Evolutionary conservation across 164 flowering plant genomes (phyloP).

Genomic region (Magnolia sinica): DNA sequence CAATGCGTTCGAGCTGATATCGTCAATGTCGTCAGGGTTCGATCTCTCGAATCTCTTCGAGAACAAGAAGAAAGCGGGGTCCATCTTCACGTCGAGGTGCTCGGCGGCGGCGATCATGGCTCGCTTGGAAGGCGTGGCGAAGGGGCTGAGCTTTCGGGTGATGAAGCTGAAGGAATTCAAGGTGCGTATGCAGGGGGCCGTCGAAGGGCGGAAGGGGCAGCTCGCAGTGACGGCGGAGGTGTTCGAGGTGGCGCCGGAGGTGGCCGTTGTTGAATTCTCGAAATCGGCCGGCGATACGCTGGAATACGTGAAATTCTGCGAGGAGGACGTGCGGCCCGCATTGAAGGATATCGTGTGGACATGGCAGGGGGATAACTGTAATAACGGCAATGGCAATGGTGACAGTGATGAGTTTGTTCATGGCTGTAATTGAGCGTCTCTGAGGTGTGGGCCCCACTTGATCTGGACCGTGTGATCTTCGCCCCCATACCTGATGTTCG

Average conservation of each 20-base stretch:
- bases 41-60: slow-evolving; percentile 72
- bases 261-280: slow-evolving; percentile 61
- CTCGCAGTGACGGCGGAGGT: slow-evolving; percentile 72
- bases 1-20: slow-evolving; percentile 76
- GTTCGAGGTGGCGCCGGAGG: slow-evolving; percentile 70
- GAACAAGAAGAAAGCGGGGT: slow-evolving; percentile 27
- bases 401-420: background rate
- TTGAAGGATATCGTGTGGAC: slow-evolving; percentile 79
- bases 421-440: background rate
- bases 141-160: slow-evolving; percentile 41
- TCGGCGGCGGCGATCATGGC: slow-evolving; percentile 51
- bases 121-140: slow-evolving; percentile 52
- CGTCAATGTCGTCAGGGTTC: slow-evolving; percentile 78
- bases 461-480: no score
- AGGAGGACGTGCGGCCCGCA: slow-evolving; percentile 68
- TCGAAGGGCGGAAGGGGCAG: slow-evolving; percentile 67
- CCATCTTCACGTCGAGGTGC: slow-evolving; percentile 60
- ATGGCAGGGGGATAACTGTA: slow-evolving; percentile 36
- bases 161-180: slow-evolving; percentile 50
- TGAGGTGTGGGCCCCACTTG: background rate
- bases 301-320: slow-evolving; percentile 61
- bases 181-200: slow-evolving; percentile 44
- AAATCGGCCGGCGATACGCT: slow-evolving; percentile 69
- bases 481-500: no score
- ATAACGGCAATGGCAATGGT: background rate